Evolutionary conservation across 768 basidiomycete species (phyloP), one percentile per base, ranked within the genome.

Genomic region (Lactarius sanguifluus): DNA sequence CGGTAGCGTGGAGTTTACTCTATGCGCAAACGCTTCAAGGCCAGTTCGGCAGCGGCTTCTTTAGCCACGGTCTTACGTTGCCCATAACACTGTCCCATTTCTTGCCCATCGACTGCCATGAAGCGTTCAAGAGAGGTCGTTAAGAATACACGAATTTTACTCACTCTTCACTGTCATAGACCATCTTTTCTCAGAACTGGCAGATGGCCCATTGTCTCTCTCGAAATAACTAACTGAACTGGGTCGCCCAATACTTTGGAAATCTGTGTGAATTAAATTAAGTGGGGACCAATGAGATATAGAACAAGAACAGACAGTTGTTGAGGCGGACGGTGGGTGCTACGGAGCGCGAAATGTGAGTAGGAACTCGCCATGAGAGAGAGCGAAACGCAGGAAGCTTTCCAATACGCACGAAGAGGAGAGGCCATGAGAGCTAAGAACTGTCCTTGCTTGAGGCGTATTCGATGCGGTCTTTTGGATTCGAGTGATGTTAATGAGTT

Each of bases 11-110:
- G 32, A n/a, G 2, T 20, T 58, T n/a, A 64, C 28, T 47, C 25
- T 34, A 61, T 9, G 12, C 70, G 71, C 43, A 78, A 65, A 3
- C 16, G 56, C 43, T 36, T 28, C 54, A 77, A 63, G 36, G 76
- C 76, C 47, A 75, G 69, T 34, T 63, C 58, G 0, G 77, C 77
- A 23, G 79, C 79, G 38, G 61, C 66, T 50, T 80, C 77, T 66
- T 74, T 78, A 9, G 79, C 78, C 1, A 57, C 58, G 12, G 76
- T 71, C 70, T 86, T 84, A 54, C 78, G 77, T 3, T 71, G 9
- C 36, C 13, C 84, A 1, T 76, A 2, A 6, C 80, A 86, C 13
- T 76, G 77, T 36, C 86, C 87, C 73, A 78, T 79, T 9, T 79
- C 75, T 64, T 34, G 16, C 38, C 69, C 69, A 9, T 56, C 16